Evolutionary conservation across 164 flowering plant species (phyloP), one percentile per base, ranked within the genome.

Genomic region (Liriodendron chinense): DNA sequence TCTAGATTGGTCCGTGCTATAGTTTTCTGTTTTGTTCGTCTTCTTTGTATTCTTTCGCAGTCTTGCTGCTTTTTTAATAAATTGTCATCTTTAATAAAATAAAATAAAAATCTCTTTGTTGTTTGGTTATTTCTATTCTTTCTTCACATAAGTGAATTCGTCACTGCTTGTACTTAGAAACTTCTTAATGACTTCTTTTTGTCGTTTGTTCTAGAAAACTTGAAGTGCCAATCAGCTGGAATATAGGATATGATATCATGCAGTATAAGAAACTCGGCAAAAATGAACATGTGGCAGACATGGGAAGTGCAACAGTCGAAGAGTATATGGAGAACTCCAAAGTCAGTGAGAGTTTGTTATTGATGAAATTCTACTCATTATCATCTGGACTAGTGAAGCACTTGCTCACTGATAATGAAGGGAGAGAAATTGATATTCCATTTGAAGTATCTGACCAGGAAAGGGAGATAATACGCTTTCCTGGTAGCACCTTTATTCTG

Each of bases 301-400:
- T 34, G 23, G 62, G n/a, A 43, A 1, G 59, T 16, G 18, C 16
- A 18, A 88, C 82, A 23, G 78, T 79, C n/a, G 78, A 81, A 74
- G 82, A 28, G 64, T 87, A 78, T 76, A 84, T 87, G 75, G 95
- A 94, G 80, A 92, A 88, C 75, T 85, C 92, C 1, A 90, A 84
- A 70, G 90, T 91, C 49, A 89, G 79, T 34, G 97, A 92, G 63
- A 92, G 97, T 81, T 77, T 92, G 75, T 66, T 90, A 72, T 75
- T 92, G 68, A 91, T 94, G 98, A 94, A 94, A 65, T 94, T 94
- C 80, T 92, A 92, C 76, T 79, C 94, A 9, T 78, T 94, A 56
- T 91, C 96, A 28, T 77, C 86, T 23, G 88, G 83, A 22, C 73
- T 85, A 0, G 92, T 85, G 62, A 83, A 73, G 34, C 92, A 91